Percentiles rank a stretch among this genome's conserved stretches.
These are phyloP conservation scores for Pseudocercospora fuligena DNA, from an alignment of 2,329 filamentous ascomycete genomes.

Conservation along the genomic window DNA sequence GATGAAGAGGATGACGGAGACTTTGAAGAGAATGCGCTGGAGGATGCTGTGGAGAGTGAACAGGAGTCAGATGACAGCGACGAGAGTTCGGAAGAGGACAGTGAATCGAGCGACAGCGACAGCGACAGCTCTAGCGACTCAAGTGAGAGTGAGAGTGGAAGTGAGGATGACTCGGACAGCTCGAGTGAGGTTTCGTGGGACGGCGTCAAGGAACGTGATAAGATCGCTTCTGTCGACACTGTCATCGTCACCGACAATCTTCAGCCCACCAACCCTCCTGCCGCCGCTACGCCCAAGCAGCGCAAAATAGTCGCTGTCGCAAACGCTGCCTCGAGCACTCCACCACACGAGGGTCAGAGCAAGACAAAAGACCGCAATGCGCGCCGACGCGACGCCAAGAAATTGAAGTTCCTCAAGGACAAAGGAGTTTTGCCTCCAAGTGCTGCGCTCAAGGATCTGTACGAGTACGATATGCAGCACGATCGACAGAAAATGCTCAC, in stretches of 20 bases:
- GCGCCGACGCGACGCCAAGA: constrained; percentile 56
- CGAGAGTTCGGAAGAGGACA: constrained; percentile 19
- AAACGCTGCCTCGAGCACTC: background rate
- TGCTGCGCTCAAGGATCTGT: constrained; percentile 58
- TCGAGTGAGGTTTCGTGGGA: constrained; percentile 27
- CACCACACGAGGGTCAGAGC: constrained; percentile 7
- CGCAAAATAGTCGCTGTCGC: background rate
- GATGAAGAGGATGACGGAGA: constrained; percentile 31
- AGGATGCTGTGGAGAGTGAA: constrained; percentile 25
- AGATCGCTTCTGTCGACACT: background rate
- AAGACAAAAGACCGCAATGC: constrained; percentile 47
- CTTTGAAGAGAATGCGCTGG: constrained; percentile 28
- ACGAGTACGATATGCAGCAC: constrained; percentile 15
- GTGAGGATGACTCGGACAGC: constrained; percentile 24
- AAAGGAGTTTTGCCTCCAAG: constrained; percentile 56
- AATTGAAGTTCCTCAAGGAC: constrained; percentile 58
- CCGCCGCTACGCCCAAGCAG: background rate
- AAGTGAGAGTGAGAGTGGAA: constrained; percentile 28
- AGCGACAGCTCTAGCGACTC: constrained; percentile 27
- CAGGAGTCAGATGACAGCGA: constrained; percentile 15
- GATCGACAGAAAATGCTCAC: constrained; percentile 21
- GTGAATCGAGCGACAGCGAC: constrained; percentile 23
- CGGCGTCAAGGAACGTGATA: constrained; percentile 21
- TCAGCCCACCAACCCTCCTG: background rate
- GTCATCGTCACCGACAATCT: background rate